Conservation (phyloP, 2,329 filamentous ascomycete species). For the Ascochyta rabiei region DNA sequence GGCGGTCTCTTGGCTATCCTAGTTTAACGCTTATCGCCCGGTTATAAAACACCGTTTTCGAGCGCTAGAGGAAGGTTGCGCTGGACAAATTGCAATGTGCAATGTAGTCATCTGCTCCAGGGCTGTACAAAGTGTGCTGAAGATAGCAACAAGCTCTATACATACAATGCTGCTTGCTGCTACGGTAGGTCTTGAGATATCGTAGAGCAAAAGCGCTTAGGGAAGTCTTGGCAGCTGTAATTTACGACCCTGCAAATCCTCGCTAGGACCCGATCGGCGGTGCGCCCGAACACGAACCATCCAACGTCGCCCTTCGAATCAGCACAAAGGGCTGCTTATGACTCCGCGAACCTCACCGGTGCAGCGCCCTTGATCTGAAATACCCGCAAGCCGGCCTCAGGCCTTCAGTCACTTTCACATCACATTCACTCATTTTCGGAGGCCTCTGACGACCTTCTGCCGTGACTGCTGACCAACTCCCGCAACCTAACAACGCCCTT, state of each 20-base stretch:
- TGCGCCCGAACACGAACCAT: conserved; percentile 12
- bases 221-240: neutral
- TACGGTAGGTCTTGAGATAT: no score
- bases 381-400: conserved; percentile 34
- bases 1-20: no score
- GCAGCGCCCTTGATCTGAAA: conserved; percentile 31
- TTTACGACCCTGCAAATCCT: neutral
- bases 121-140: no score
- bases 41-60: no score
- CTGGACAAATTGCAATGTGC: no score
- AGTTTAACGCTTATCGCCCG: no score
- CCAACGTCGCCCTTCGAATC: conserved; percentile 11
- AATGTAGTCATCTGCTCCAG: no score
- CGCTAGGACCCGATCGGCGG: neutral
- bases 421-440: conserved; percentile 35
- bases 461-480: conserved; percentile 28
- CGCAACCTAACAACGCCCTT: conserved; percentile 26
- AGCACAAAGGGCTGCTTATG: conserved; percentile 16
- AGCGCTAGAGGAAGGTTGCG: no score
- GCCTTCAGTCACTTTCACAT: conserved; percentile 36
- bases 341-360: conserved; percentile 11
- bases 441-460: conserved; percentile 22
- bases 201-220: neutral
- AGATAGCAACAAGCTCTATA: no score
- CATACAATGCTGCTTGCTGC: no score